phyloP scores from a whole-genome alignment of 1,284 basidiomycete species.

The Ustilago tritici region DNA sequence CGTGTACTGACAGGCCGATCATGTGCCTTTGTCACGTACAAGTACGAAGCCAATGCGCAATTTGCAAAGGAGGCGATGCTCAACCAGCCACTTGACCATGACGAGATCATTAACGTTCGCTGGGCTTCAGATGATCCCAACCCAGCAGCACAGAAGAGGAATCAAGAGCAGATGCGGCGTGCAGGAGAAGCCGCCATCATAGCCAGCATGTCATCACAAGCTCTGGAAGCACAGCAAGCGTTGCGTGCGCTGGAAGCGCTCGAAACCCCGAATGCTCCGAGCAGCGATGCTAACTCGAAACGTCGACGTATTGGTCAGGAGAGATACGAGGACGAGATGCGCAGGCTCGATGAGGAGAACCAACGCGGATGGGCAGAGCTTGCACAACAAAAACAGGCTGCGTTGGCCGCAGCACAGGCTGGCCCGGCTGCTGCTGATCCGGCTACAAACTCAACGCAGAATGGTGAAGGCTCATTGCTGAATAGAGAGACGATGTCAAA shows the following conservation, averaged over 20 bases:
- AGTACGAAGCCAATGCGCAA: slow-evolving; percentile 84
- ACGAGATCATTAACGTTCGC: slow-evolving; percentile 88
- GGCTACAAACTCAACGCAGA: not conserved
- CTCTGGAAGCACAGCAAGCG: slow-evolving; percentile 49
- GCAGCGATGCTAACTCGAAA: slow-evolving; percentile 45
- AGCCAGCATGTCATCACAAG: slow-evolving; percentile 54
- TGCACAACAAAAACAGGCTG: slow-evolving; percentile 40
- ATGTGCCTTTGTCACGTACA: slow-evolving; percentile 97
- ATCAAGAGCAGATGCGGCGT: slow-evolving; percentile 46
- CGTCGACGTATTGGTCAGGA: slow-evolving; percentile 43
- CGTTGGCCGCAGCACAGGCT: slow-evolving; percentile 18
- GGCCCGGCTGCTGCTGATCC: slow-evolving; percentile 2
- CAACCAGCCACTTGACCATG: slow-evolving; percentile 95
- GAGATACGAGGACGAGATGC: slow-evolving; percentile 57
- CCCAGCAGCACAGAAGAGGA: slow-evolving; percentile 54
- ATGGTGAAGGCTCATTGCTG: slow-evolving; percentile 30
- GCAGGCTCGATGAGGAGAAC: slow-evolving; percentile 64
- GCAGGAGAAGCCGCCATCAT: slow-evolving; percentile 58
- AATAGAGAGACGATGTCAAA: slow-evolving; percentile 51
- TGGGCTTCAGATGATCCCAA: slow-evolving; percentile 68
- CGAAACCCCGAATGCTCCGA: slow-evolving; percentile 22
- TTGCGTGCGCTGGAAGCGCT: slow-evolving; percentile 50
- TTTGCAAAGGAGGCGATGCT: slow-evolving; percentile 99
- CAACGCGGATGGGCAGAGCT: slow-evolving; percentile 61
- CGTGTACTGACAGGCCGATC: slow-evolving; percentile 92